Evolutionary conservation across 2,329 filamentous ascomycete species (phyloP), one percentile per base, ranked within the genome.

Genomic region (Nemania sp.): DNA sequence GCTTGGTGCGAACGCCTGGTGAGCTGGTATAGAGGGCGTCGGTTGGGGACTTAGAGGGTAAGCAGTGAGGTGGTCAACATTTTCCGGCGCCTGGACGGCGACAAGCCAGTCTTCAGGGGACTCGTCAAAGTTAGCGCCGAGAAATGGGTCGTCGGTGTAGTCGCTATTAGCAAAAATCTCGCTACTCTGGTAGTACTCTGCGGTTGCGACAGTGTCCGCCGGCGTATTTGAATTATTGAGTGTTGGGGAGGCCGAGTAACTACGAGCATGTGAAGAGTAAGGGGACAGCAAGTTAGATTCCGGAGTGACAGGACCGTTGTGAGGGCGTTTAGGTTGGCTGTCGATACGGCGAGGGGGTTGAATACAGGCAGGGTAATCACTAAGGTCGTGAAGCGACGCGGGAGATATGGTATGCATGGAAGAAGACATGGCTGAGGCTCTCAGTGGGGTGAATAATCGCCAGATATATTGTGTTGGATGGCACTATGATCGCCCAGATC

Each of bases 21-120:
- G 67, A n/a, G 74, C 72, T 56, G 77, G 72, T 8, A 80, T 66
- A 8, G 78, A 77, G 17, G 77, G 76, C 14, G 78, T 81, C 54
- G 76, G 76, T 44, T 78, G 75, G 22, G 80, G 80, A 56, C 79
- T 83, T 60, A 81, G 64, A 28, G 79, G 80, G 57, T 69, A 68
- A 75, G 41, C 34, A 17, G 43, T 30, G 41, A 60, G 42, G 22
- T 49, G 48, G 26, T 23, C 44, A 49, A 36, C 60, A 57, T 57
- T 34, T 22, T 52, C 53, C 17, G 40, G 43, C 45, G 56, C 47
- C 39, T 34, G 49, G 15, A 52, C 30, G 17, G 34, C 41, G 39
- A 37, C 31, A 26, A 55, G 36, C 58, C 55, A 60, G 24, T 55
- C 46, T 41, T 53, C 39, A 20, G 39, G 19, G 31, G 68, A 40